Evolutionary conservation across 176 grass and related monocot species (phyloP).

Genomic region (Oryza brachyantha): DNA sequence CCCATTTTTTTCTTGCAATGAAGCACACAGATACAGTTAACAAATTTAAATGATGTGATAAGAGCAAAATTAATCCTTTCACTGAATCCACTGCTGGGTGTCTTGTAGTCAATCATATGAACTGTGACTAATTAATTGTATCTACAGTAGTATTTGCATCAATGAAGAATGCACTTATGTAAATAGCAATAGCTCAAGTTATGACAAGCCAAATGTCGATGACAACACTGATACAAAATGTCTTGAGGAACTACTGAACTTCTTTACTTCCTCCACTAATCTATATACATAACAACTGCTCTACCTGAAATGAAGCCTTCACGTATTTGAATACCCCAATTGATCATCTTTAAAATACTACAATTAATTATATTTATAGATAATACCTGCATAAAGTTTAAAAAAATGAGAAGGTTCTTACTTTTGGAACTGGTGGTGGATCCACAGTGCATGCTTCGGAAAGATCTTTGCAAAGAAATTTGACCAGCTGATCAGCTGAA

Average conservation of each 20-base stretch:
- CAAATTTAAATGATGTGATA: not conserved
- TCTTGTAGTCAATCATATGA: not conserved
- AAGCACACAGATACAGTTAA: not conserved
- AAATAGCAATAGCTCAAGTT: not conserved
- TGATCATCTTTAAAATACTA: not conserved
- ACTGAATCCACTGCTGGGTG: not conserved
- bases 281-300: not conserved
- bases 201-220: not conserved
- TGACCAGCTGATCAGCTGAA: slow-evolving; percentile 56
- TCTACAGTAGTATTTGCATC: not conserved
- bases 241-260: not conserved
- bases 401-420: slow-evolving; percentile 23
- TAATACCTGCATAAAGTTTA: not conserved
- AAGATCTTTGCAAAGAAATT: slow-evolving; percentile 91
- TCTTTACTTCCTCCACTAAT: not conserved
- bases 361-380: not conserved
- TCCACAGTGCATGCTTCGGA: slow-evolving; percentile 63
- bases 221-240: not conserved
- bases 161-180: not conserved
- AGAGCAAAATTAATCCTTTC: not conserved
- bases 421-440: slow-evolving; percentile 77
- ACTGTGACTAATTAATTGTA: no score
- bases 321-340: not conserved
- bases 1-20: not conserved
- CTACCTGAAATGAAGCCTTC: not conserved